Evolutionary conservation across 352 stramenopile genomes (phyloP), one percentile per base, ranked within the genome.

Genomic region (Poterioochromonas sp.): DNA sequence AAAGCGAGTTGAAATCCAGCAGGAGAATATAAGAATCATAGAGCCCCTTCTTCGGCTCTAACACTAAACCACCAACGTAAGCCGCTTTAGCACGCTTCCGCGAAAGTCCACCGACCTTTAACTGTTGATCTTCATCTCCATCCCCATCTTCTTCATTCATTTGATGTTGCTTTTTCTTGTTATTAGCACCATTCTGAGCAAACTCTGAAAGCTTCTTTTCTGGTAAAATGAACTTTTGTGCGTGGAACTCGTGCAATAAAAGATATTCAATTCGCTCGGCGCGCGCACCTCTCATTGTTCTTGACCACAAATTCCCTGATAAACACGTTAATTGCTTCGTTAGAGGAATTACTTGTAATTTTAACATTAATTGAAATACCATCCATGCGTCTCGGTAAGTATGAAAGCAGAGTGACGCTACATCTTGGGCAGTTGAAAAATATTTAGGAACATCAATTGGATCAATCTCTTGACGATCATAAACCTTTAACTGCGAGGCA

Each of bases 1-100:
- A 99, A 79, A 99, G 88, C 88, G 92, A 98, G 88, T 98, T 99
- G 86, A 99, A 99, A 90, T 99, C 96, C 51, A 99, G 84, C 62
- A 99, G 85, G 70, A 99, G 89, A 76, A 99, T 97, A 83, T 97
- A 99, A 69, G 97, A 97, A 87, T 99, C 96, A 86, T 99, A 99
- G 0, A 99, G 86, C 39, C 96, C 96, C 81, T 97, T 97, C 87
- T 99, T 99, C 0, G 96, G 96, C 60, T 98, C 96, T 82, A 99
- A 92, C 43, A 99, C 96, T 83, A 99, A 93, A 83, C 96, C 96
- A 84, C 96, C 96, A 34, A 90, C 90, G 83, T 99, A 99, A n/a
- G 93, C 95, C 3, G 94, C 91, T 80, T 95, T 93, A 34, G 81
- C 81, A 40, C 80, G 83, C 11, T 49, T 80, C 73, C 37, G 62